Base-by-base conservation (phyloP, 306 rosid species). In the Prunus mume region DNA sequence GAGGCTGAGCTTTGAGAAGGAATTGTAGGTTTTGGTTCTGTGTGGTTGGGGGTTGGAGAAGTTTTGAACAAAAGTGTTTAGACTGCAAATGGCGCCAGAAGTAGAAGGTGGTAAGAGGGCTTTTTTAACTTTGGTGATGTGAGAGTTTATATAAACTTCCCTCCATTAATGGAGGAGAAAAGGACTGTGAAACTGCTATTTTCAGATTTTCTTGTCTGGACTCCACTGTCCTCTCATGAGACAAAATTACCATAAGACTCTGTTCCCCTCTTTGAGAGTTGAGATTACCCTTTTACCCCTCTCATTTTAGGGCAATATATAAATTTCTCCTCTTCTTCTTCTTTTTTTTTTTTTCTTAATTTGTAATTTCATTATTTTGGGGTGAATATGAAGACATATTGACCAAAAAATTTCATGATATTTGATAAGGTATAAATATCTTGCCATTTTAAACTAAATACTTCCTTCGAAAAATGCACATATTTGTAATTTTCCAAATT, bases 21-120 rank as follows among this genome's bases (percentile, higher is more conserved):
- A 76, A 19, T 17, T 32, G 65, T 65, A 79, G 50, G 74, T 22
- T 24, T 25, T 52, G 30, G 14, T 17, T 14, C 30, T 9, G 41
- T 22, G 52, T 47, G 22, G 22, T 64, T 46, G 34, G 24, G 25
- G 74, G 72, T 79, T 70, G 25, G 58, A 62, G 79, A 73, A 84
- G 85, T 84, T 83, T 60, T 89, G 89, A 89, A 92, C 82, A 32
- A 51, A 79, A 54, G 62, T 50, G 76, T 38, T 72, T 38, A 27
- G 12, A 17, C 65, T 86, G 81, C 76, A 85, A 90, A 93, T 87
- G 94, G 97, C 97, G 94, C 94, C 91, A 89, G 79, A 86, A 85
- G 78, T 56, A 56, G 76, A 73, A 73, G 74, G 30, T 43, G 68
- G 73, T 8, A 68, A 56, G 62, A 56, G 15, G 62, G 65, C 47